Evolutionary conservation across 257 asterid genomes (phyloP).

Genomic region (Solanum sitiens): DNA sequence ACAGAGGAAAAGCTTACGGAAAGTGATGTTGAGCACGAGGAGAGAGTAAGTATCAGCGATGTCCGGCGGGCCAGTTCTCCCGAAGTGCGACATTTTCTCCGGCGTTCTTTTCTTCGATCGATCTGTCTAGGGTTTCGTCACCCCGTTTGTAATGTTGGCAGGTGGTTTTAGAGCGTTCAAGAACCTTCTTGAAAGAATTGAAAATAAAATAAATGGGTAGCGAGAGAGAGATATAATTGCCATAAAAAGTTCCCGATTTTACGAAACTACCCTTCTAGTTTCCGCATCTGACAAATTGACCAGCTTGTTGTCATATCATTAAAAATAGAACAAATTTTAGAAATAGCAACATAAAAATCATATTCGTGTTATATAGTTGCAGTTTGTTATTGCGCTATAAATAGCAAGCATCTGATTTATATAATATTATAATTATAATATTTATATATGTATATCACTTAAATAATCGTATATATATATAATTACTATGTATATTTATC

Average conservation of each 20-base stretch:
- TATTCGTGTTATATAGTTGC: no score
- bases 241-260: neutral
- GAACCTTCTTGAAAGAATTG: neutral
- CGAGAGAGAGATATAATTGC: neutral
- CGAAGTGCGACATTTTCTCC: constrained; percentile 44
- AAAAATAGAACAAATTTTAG: no score
- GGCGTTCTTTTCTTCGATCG: neutral
- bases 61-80: constrained; percentile 52
- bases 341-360: no score
- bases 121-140: neutral
- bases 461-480: no score
- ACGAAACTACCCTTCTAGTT: neutral
- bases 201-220: no score
- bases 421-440: no score
- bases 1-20: constrained; percentile 20
- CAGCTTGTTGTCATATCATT: neutral
- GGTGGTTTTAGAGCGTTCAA: neutral
- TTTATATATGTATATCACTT: no score
- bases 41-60: constrained; percentile 48
- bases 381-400: no score
- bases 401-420: no score
- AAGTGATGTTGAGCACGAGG: constrained; percentile 53
- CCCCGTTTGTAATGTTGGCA: neutral
- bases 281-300: neutral
- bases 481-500: no score